phyloP scores from a whole-genome alignment of 2,329 filamentous ascomycete genomes.

The Amphichorda felina region DNA sequence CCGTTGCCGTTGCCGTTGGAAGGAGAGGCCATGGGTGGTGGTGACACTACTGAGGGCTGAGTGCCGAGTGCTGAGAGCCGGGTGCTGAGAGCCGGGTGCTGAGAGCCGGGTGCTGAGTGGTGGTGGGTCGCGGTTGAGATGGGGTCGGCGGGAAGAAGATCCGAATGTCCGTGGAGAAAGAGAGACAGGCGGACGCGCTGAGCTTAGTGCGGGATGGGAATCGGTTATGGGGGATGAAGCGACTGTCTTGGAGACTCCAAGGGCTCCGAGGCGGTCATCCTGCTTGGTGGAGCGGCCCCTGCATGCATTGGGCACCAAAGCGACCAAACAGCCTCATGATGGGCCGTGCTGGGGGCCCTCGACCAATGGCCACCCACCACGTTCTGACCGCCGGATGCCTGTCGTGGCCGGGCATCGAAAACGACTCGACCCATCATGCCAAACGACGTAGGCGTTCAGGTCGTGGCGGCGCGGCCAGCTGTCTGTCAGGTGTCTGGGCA shows the following conservation, averaged over 20 bases:
- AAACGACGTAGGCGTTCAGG: no score
- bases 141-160: not conserved
- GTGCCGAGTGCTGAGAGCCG: no score
- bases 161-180: not conserved
- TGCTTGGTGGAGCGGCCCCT: slow-evolving; percentile 6
- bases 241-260: not conserved
- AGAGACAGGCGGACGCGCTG: not conserved
- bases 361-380: slow-evolving; percentile 5
- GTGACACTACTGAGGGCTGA: no score
- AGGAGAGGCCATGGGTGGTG: not conserved
- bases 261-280: not conserved
- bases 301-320: slow-evolving; percentile 11
- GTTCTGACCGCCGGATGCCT: not conserved
- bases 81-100: not conserved
- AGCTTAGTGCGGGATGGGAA: not conserved
- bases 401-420: not conserved
- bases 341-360: not conserved
- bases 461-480: no score
- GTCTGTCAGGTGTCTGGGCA: no score
- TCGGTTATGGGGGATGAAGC: not conserved
- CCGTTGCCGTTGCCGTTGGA: not conserved
- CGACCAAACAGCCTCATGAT: slow-evolving; percentile 7
- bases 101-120: not conserved
- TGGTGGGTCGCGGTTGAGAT: not conserved
- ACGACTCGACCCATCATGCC: not conserved